phyloP scores from a whole-genome alignment of 352 stramenopile genomes.

The Pythium phragmiticola region DNA sequence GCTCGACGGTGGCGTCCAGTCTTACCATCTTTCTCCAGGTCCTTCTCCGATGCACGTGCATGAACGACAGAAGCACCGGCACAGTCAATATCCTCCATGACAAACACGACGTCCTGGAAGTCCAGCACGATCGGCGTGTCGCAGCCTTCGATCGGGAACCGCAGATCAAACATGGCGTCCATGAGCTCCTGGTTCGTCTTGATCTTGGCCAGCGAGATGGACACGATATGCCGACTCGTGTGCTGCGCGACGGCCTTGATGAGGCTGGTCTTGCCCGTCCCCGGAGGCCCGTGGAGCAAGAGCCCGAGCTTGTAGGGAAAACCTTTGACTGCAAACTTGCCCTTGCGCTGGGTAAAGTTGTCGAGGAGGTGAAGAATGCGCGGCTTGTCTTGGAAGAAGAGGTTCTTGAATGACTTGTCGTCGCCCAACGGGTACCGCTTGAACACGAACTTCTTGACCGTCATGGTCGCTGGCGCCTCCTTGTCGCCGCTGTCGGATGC shows the following conservation, averaged over 20 bases:
- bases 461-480: conserved; percentile 33
- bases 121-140: conserved; percentile 41
- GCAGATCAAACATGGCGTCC: conserved; percentile 55
- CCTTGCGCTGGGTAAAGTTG: conserved; percentile 59
- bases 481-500: conserved; percentile 24
- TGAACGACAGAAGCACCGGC: conserved; percentile 5
- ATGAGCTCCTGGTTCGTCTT: conserved; percentile 68
- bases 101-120: conserved; percentile 76
- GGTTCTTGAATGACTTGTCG: conserved; percentile 84
- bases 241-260: conserved; percentile 86
- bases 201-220: conserved; percentile 50
- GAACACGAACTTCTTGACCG: conserved; percentile 26
- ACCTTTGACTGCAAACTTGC: conserved; percentile 84
- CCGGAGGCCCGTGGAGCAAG: conserved; percentile 83
- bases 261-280: conserved; percentile 80
- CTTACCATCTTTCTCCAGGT: too few species aligned
- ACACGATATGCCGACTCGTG: conserved; percentile 65
- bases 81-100: conserved; percentile 77
- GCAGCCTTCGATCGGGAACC: conserved; percentile 37
- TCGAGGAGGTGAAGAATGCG: conserved; percentile 69
- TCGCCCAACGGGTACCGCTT: conserved; percentile 82
- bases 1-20: too few species aligned
- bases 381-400: conserved; percentile 87
- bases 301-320: conserved; percentile 89
- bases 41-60: too few species aligned